Evolutionary conservation across 352 stramenopile species (phyloP), one percentile per base, ranked within the genome.

Genomic region (Pythium diclinum): DNA sequence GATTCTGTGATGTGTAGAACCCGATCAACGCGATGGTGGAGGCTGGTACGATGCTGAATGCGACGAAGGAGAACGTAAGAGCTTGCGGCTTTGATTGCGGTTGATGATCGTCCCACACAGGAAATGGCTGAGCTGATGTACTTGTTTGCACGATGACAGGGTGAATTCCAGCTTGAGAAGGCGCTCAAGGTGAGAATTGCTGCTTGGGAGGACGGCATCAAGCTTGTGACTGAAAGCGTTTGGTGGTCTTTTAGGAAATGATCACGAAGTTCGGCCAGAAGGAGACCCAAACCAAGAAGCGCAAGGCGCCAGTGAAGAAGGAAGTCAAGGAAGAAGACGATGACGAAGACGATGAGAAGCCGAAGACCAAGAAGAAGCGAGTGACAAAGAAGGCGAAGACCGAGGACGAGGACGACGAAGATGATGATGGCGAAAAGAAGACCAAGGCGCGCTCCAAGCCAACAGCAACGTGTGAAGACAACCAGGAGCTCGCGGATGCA

Each of bases 11-110:
- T 21, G 2, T 49, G 44, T 30, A 92, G 84, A 65, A 95, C 44
- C 71, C 80, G 3, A 69, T 91, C 17, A 95, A 95, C 75, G 86
- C 86, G 6, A 86, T 87, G 61, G 78, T 95, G 14, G 83, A 86
- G 55, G 86, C 86, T 30, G 86, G 86, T 53, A 95, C 86, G 14
- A 91, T 93, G 81, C 73, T 95, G 16, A 95, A 92, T 56, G 78
- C 86, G 46, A 93, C 86, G n/a, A 82, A 80, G 52, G 83, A 92
- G 30, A 59, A 91, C 34, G 86, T 92, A 55, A 54, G 78, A 65
- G 30, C 48, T 33, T 21, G 40, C 21, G 14, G 16, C 14, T 36
- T 54, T 65, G 36, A 8, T 13, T 8, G 9, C 48, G n/a, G 56
- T 34, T 2, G 0, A 23, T 14, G 4, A 23, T 42, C 30, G 6